Base-by-base conservation (phyloP, 75 land plant species). In the Isoetes taiwanensis region DNA sequence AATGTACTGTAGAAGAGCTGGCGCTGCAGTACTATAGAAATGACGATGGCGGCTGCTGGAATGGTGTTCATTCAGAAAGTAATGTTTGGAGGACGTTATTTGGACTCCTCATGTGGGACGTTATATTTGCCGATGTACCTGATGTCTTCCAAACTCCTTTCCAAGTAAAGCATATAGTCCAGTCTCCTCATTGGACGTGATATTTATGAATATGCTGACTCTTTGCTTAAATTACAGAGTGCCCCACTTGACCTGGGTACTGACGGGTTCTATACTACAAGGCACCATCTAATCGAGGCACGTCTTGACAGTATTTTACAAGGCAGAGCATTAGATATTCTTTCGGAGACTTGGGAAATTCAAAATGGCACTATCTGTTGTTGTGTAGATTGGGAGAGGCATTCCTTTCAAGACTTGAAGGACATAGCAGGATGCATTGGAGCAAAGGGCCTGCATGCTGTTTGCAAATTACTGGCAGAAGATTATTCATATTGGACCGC, bases 81-180 rank as follows among this genome's bases (percentile, higher is more conserved):
- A 87, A 87, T 29, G 75, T 90, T 50, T 90, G 97, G 97, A 65
- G 78, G 72, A 86, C 94, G 19, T 66, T 83, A 4, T 90, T 90
- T 67, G 84, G 82, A 9, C 83, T 90, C 48, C 79, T 90, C 12
- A 83, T 90, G 94, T 90, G 97, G 97, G 94, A 83, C 65, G 59
- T 80, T 54, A 66, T 90, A 2, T 90, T 90, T 63, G 56, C 84
- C 53, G 82, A 83, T 56, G 72, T 90, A 11, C 84, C 94, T 35
- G 72, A 90, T 80, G 94, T 90, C 39, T 90, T 90, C 43, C 72
- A 68, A 43, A 76, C 81, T 54, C 72, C 60, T 33, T 90, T 86
- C 59, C 97, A 90, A 84, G 97, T 90, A 62, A 32, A 27, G 9
- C 3, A 17, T 32, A 28, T 54, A 10, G 30, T 38, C 25, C 12